Evolutionary conservation across 176 grass and related monocot species (phyloP), one percentile per base, ranked within the genome.

Genomic region (Oryza glumipatula): DNA sequence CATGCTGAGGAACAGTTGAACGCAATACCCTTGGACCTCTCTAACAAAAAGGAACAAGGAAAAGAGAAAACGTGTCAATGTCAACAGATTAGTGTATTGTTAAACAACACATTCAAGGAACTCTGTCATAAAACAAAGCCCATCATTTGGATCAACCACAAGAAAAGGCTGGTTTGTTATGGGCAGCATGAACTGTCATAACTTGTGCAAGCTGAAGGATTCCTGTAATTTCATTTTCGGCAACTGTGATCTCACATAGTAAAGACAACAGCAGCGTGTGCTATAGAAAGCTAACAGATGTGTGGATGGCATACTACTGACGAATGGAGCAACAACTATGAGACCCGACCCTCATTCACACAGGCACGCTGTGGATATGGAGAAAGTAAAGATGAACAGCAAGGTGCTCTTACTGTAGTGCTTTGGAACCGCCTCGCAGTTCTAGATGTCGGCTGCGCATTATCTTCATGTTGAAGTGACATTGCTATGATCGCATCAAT

Each of bases 391-490:
- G 15, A 74, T 6, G 67, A 83, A 67, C 68, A 26, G 28, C 35
- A 51, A 87, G 67, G 12, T 51, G 70, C 16, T 85, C 92, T 87
- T 86, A 94, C 92, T 66, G 26, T 64, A 87, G 80, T 85, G 66
- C 77, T 84, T 79, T 56, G 78, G 87, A 19, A 36, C 52, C 68
- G 72, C 67, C 82, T 86, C 68, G 32, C 54, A 83, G 82, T 11
- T 76, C 84, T 83, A 81, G 86, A 74, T 54, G 84, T 46, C 32
- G 9, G 85, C 33, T 46, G 70, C 76, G 80, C 16, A 73, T 90
- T 83, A 83, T 92, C 93, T 83, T 95, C 92, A 22, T 90, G 83
- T 70, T 95, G 92, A 84, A 98, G 80, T 80, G 91, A 95, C 89
- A 90, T 87, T 81, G 96, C 93, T 74, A 98, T 39, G 11, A 82